Evolutionary conservation across 805 yeast species (phyloP).

Genomic region (Nakazawaea ishiwadae): DNA sequence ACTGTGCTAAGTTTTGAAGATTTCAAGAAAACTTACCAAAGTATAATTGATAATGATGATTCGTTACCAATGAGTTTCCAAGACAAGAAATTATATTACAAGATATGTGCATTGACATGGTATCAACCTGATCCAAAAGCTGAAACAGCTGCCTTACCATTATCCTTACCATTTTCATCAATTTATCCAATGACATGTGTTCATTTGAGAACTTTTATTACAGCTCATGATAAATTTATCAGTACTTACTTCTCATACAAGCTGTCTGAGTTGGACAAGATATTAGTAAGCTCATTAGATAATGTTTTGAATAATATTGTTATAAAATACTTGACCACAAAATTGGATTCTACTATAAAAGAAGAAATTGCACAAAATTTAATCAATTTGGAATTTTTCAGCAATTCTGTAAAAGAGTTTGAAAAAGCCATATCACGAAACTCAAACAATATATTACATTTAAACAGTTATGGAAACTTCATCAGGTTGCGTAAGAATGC

Average conservation of each 20-base stretch:
- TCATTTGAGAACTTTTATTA: slow-evolving; percentile 60
- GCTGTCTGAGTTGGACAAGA: slow-evolving; percentile 54
- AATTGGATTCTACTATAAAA: slow-evolving; percentile 68
- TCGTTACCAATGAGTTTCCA: slow-evolving; percentile 81
- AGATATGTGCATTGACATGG: slow-evolving; percentile 67
- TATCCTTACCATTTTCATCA: slow-evolving; percentile 81
- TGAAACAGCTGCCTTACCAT: slow-evolving; percentile 44
- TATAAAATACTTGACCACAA: slow-evolving; percentile 54
- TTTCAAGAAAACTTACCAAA: slow-evolving; percentile 58
- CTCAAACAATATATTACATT: slow-evolving; percentile 33
- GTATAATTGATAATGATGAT: slow-evolving; percentile 70
- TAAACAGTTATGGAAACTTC: slow-evolving; percentile 41
- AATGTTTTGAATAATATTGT: slow-evolving; percentile 63
- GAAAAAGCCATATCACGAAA: slow-evolving; percentile 37
- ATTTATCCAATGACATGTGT: slow-evolving; percentile 85
- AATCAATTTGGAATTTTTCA: slow-evolving; percentile 83
- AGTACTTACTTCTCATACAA: slow-evolving; percentile 62
- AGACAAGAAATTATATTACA: slow-evolving; percentile 53
- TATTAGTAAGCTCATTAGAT: slow-evolving; percentile 61
- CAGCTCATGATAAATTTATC: slow-evolving; percentile 59
- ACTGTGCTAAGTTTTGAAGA: slow-evolving; percentile 49
- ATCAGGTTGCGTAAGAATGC: slow-evolving; percentile 61
- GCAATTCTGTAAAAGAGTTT: slow-evolving; percentile 68
- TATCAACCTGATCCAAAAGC: slow-evolving; percentile 42
- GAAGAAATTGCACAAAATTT: slow-evolving; percentile 88